phyloP scores from a whole-genome alignment of 164 flowering plant genomes.

The Dillenia turbinata region DNA sequence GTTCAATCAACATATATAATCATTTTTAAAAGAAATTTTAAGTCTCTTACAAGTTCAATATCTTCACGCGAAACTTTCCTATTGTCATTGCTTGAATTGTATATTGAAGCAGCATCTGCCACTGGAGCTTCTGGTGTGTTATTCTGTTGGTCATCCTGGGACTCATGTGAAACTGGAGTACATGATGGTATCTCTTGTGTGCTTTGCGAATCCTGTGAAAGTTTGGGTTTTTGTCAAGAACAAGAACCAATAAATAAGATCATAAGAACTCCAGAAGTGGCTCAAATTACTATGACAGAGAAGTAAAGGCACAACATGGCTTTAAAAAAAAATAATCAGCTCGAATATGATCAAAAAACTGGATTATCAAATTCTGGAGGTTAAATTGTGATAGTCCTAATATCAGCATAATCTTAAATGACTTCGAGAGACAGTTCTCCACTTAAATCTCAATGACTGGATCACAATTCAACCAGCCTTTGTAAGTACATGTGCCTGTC shows the following conservation, averaged over 20 bases:
- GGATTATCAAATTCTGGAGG: too few species aligned
- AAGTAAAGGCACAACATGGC: not conserved
- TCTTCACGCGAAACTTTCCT: conserved; percentile 86
- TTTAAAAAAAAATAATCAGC: too few species aligned
- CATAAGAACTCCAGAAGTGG: not conserved
- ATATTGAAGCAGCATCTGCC: conserved; percentile 66
- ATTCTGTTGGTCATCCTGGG: conserved; percentile 62
- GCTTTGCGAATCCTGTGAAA: conserved; percentile 41
- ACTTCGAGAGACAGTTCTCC: too few species aligned
- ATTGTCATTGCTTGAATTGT: conserved; percentile 71
- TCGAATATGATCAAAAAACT: too few species aligned
- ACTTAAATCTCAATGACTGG: too few species aligned
- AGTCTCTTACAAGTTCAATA: conserved; percentile 64
- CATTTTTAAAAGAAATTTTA: not conserved
- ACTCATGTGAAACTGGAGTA: conserved; percentile 59
- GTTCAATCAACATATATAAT: too few species aligned
- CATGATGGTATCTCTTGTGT: conserved; percentile 54
- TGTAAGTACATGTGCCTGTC: too few species aligned
- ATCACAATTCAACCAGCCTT: too few species aligned
- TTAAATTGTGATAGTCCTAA: too few species aligned
- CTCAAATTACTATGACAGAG: too few species aligned
- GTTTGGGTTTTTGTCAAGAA: not conserved
- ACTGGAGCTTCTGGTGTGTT: conserved; percentile 53
- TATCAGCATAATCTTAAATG: too few species aligned
- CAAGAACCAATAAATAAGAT: not conserved